phyloP scores from a whole-genome alignment of 306 rosid species.

The Citrullus amarus region DNA sequence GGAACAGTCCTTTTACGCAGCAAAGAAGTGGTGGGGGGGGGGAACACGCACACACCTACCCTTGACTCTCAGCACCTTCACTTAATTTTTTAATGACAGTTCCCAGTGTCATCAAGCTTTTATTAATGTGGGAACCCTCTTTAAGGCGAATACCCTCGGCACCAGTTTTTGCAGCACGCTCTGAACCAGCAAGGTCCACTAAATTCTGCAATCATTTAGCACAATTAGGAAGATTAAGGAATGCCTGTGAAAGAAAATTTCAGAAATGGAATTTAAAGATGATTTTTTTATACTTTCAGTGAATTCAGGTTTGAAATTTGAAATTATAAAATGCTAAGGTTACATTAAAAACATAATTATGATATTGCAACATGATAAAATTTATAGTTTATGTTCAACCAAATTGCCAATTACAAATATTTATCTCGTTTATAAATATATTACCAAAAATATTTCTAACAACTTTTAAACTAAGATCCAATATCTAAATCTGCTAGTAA shows the following conservation, averaged over 20 bases:
- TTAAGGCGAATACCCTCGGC: conserved; percentile 92
- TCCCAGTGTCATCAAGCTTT: conserved; percentile 92
- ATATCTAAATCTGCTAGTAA: too few relatives aligned
- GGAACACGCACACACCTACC: conserved; percentile 32
- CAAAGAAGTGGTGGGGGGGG: neutral
- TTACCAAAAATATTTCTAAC: too few relatives aligned
- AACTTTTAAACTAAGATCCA: too few relatives aligned
- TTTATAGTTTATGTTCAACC: neutral
- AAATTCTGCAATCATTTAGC: conserved; percentile 47
- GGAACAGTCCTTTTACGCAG: conserved; percentile 5
- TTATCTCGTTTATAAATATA: too few relatives aligned
- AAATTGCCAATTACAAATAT: neutral
- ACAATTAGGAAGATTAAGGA: conserved; percentile 3
- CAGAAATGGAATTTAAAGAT: neutral
- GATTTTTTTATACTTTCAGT: too few relatives aligned
- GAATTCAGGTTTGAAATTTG: neutral
- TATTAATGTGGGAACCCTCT: conserved; percentile 97
- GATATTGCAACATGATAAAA: neutral
- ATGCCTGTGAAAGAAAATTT: neutral
- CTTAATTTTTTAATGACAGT: conserved; percentile 96
- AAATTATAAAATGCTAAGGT: neutral
- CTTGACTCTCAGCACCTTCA: conserved; percentile 98
- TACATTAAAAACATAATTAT: neutral
- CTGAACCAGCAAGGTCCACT: conserved; percentile 99
- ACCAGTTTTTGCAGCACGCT: conserved; percentile 97